These are phyloP conservation scores for Glonium stellatum DNA, from an alignment of 495 filamentous ascomycete genomes.

Conservation along the genomic window DNA sequence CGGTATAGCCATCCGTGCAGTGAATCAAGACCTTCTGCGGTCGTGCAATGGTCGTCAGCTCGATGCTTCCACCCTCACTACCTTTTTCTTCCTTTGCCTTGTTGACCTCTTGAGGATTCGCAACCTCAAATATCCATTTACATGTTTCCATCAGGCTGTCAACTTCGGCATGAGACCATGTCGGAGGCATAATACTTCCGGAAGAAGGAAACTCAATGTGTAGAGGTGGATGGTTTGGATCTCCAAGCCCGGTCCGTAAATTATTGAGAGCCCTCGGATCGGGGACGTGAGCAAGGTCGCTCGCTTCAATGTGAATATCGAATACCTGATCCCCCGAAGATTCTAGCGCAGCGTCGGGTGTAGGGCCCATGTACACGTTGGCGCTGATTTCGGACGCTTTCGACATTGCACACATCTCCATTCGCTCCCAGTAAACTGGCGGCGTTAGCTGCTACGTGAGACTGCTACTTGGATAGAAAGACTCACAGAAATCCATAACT, in stretches of 20 bases:
- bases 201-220: conserved; percentile 86
- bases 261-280: conserved; percentile 48
- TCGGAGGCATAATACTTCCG: conserved; percentile 76
- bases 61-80: conserved; percentile 39
- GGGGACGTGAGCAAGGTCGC: conserved; percentile 66
- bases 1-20: conserved; percentile 93
- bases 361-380: conserved; percentile 89
- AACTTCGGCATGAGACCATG: conserved; percentile 68
- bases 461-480: neutral
- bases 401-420: conserved; percentile 92
- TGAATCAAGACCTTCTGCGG: conserved; percentile 68
- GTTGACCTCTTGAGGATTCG: conserved; percentile 47
- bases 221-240: conserved; percentile 34
- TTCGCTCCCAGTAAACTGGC: conserved; percentile 71
- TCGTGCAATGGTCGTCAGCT: conserved; percentile 32
- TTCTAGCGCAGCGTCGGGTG: conserved; percentile 57
- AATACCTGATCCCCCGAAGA: conserved; percentile 36
- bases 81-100: conserved; percentile 26
- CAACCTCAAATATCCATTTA: conserved; percentile 79
- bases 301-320: conserved; percentile 80
- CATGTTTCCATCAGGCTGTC: conserved; percentile 79
- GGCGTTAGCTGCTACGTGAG: neutral
- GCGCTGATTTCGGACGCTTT: conserved; percentile 75
- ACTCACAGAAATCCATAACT: conserved; percentile 80
- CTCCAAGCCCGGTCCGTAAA: conserved; percentile 49